Percentiles rank a stretch among this genome's conserved stretches.
phyloP scores from a whole-genome alignment of 371 early-diverging fungal genomes.

The Mucor saturninus region DNA sequence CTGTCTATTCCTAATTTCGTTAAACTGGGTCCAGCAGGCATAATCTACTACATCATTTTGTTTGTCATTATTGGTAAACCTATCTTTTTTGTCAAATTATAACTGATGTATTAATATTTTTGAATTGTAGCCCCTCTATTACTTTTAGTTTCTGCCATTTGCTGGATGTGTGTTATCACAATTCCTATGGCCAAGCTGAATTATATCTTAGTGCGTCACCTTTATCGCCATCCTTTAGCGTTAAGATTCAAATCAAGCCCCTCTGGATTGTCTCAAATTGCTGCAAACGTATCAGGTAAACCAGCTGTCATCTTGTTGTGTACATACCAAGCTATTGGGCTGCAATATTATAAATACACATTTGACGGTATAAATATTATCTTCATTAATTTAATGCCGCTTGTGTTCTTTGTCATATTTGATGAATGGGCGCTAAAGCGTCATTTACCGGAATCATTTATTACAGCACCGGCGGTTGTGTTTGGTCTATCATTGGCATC shows the following conservation, averaged over 20 bases:
- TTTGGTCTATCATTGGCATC: conserved; percentile 83
- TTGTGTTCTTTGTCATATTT: conserved; percentile 82
- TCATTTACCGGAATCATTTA: conserved; percentile 47
- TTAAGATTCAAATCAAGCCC: conserved; percentile 69
- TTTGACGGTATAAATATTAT: conserved; percentile 96
- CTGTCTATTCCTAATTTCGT: conserved; percentile 8
- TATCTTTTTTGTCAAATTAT: neutral
- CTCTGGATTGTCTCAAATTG: conserved; percentile 31
- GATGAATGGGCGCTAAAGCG: conserved; percentile 77
- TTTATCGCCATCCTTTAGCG: conserved; percentile 79
- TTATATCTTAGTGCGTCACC: conserved; percentile 73
- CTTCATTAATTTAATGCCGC: conserved; percentile 88
- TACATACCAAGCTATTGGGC: conserved; percentile 79
- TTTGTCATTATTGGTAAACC: conserved; percentile 50
- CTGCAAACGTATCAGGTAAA: conserved; percentile 17
- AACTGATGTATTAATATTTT: neutral
- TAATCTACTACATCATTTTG: conserved; percentile 62
- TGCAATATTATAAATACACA: conserved; percentile 92
- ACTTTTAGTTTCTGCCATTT: conserved; percentile 70
- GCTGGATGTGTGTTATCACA: conserved; percentile 87
- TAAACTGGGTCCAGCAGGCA: conserved; percentile 46
- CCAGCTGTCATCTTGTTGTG: conserved; percentile 71
- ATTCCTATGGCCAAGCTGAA: conserved; percentile 95
- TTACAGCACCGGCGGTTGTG: conserved; percentile 71
- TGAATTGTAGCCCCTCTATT: conserved; percentile 72